phyloP scores from a whole-genome alignment of 2,329 filamentous ascomycete genomes.

The Botrytis aclada region DNA sequence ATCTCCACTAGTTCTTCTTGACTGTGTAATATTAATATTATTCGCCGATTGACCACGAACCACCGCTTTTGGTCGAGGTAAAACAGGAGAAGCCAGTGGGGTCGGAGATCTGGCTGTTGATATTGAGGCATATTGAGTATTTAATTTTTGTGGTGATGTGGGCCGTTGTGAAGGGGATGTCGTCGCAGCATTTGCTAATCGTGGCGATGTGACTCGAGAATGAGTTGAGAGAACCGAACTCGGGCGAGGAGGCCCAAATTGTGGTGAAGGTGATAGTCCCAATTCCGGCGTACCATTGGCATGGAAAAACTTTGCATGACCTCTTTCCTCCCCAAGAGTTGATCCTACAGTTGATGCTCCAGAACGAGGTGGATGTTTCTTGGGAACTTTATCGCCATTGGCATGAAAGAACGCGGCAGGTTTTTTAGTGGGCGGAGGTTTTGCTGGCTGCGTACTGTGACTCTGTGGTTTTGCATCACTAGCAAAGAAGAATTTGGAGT shows the following conservation, averaged over 20 bases:
- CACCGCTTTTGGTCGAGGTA: constrained; percentile 25
- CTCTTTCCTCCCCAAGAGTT: constrained; percentile 32
- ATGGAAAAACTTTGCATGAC: constrained; percentile 67
- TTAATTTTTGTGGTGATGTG: constrained; percentile 50
- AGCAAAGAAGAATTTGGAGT: constrained; percentile 88
- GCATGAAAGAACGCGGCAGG: constrained; percentile 51
- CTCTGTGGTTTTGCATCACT: constrained; percentile 60
- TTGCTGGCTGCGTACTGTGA: constrained; percentile 29
- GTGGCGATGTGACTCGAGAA: constrained; percentile 44
- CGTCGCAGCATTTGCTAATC: constrained; percentile 37
- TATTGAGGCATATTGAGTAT: constrained; percentile 30
- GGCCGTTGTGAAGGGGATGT: constrained; percentile 16
- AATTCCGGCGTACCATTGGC: constrained; percentile 62
- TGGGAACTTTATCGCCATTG: constrained; percentile 44
- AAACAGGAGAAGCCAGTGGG: constrained; percentile 28
- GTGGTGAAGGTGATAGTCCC: constrained; percentile 39
- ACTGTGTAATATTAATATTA: constrained; percentile 22
- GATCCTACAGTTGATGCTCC: constrained; percentile 35
- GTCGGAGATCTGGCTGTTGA: constrained; percentile 29
- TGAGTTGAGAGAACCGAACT: constrained; percentile 47
- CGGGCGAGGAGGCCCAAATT: constrained; percentile 42
- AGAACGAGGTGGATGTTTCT: constrained; percentile 35
- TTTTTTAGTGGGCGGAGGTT: constrained; percentile 25
- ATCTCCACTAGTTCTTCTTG: constrained; percentile 31
- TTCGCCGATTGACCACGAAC: constrained; percentile 32